Percentiles rank a stretch among this genome's conserved stretches.
phyloP scores from a whole-genome alignment of 2,329 filamentous ascomycete genomes.

The Fusarium xyrophilum region DNA sequence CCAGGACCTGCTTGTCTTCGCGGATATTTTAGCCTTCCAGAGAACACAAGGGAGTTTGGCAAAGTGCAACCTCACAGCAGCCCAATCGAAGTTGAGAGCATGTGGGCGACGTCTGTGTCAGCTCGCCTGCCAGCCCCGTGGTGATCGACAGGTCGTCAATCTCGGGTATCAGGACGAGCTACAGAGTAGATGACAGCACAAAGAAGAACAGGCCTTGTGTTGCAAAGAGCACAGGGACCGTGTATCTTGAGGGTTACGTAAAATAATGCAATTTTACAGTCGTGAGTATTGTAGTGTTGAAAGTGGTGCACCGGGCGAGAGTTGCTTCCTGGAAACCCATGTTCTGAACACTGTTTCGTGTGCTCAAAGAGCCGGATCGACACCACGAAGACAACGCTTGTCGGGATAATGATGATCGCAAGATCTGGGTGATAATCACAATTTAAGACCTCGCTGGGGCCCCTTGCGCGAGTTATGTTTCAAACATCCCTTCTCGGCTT shows the following conservation, averaged over 20 bases:
- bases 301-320: not conserved
- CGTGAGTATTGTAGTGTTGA: not conserved
- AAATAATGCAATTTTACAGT: conserved; percentile 1
- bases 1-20: conserved; percentile 16
- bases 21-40: conserved; percentile 31
- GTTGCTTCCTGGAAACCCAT: not conserved
- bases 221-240: not conserved
- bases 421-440: conserved; percentile 36
- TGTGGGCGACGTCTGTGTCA: conserved; percentile 25
- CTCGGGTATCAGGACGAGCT: conserved; percentile 41
- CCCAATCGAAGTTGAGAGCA: conserved; percentile 25
- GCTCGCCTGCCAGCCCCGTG: conserved; percentile 31
- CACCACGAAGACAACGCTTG: conserved; percentile 17
- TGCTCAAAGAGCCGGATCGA: conserved; percentile 29
- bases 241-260: conserved; percentile 13
- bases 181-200: conserved; percentile 20
- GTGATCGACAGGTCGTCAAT: conserved; percentile 42
- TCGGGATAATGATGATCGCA: conserved; percentile 25
- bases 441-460: conserved; percentile 32
- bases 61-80: conserved; percentile 19
- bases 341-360: not conserved
- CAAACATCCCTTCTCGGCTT: conserved; percentile 35
- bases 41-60: conserved; percentile 17
- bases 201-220: conserved; percentile 14
- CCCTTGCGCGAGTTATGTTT: conserved; percentile 37